phyloP scores from a whole-genome alignment of 371 early-diverging fungal genomes.

The Rhizomucor miehei region DNA sequence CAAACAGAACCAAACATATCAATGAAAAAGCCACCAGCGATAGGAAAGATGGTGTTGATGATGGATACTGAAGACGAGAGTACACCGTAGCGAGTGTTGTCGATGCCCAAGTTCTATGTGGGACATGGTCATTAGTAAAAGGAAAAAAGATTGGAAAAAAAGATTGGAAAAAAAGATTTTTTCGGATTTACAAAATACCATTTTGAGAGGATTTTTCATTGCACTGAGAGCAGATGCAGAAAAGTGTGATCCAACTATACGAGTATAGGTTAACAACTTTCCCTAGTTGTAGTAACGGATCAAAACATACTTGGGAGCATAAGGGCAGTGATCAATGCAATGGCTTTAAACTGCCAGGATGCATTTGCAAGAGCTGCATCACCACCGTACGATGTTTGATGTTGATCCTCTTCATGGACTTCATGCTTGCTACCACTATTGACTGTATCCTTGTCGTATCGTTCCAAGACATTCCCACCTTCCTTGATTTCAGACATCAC shows the following conservation, averaged over 20 bases:
- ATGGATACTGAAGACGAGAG: constrained; percentile 46
- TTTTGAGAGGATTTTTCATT: constrained; percentile 23
- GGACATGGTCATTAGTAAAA: background rate
- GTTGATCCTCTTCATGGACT: background rate
- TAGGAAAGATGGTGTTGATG: constrained; percentile 54
- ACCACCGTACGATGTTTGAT: constrained; percentile 4
- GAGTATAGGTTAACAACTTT: background rate
- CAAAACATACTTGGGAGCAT: constrained; percentile 22
- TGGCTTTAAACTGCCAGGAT: constrained; percentile 19
- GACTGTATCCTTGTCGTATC: too few species aligned
- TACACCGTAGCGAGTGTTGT: constrained; percentile 55
- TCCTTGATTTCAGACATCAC: too few species aligned
- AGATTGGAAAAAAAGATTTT: background rate
- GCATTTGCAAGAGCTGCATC: constrained; percentile 25
- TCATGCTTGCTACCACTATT: too few species aligned
- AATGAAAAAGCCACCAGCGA: constrained; percentile 48
- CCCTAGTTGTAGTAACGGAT: background rate
- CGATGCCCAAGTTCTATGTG: constrained; percentile 30
- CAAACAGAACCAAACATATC: constrained; percentile 51
- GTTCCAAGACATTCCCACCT: too few species aligned
- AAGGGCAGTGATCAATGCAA: constrained; percentile 23
- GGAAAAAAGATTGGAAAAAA: constrained; percentile 1
- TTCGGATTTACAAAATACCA: constrained; percentile 9
- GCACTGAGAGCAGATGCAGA: constrained; percentile 27
- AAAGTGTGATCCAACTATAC: constrained; percentile 32